A percentile compares a stretch with the other conserved stretches of the same genome.
Conservation (phyloP, 164 flowering plant species). For the Stephania japonica region DNA sequence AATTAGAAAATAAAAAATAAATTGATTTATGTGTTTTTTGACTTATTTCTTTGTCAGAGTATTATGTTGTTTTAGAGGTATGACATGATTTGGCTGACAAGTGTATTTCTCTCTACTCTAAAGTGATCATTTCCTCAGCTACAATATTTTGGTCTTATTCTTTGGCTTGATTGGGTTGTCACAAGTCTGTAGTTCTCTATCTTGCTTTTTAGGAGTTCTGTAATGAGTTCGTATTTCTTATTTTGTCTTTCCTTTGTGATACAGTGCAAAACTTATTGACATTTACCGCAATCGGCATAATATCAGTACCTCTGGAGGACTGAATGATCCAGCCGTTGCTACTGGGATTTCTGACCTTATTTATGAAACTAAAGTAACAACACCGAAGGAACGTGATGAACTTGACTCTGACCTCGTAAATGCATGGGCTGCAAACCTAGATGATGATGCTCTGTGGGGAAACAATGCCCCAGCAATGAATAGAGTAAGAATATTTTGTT, state of each 20-base stretch:
- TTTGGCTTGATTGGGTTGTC: background rate
- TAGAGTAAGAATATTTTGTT: slow-evolving; percentile 47
- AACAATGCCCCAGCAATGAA: slow-evolving; percentile 88
- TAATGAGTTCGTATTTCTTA: background rate
- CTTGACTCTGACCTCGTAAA: slow-evolving; percentile 89
- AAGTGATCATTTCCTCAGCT: background rate
- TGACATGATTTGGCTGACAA: background rate
- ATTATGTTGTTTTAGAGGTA: background rate
- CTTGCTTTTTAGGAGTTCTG: background rate
- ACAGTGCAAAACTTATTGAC: slow-evolving; percentile 92
- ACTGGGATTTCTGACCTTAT: slow-evolving; percentile 96
- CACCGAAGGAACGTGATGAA: slow-evolving; percentile 44
- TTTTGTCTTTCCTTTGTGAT: background rate
- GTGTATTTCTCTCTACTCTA: background rate
- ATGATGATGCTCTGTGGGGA: slow-evolving; percentile 82
- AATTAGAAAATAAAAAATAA: too few relatives aligned
- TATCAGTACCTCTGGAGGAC: slow-evolving; percentile 81
- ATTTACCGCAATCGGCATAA: slow-evolving; percentile 85
- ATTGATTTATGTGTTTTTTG: too few relatives aligned
- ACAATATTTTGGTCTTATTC: background rate
- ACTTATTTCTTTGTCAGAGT: background rate
- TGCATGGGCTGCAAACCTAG: slow-evolving; percentile 94
- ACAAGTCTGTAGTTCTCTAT: background rate
- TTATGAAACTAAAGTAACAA: slow-evolving; percentile 61
- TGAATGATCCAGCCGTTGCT: slow-evolving; percentile 95